Base-by-base conservation (phyloP, 495 filamentous ascomycete species). In the Oidiodendron maius region DNA sequence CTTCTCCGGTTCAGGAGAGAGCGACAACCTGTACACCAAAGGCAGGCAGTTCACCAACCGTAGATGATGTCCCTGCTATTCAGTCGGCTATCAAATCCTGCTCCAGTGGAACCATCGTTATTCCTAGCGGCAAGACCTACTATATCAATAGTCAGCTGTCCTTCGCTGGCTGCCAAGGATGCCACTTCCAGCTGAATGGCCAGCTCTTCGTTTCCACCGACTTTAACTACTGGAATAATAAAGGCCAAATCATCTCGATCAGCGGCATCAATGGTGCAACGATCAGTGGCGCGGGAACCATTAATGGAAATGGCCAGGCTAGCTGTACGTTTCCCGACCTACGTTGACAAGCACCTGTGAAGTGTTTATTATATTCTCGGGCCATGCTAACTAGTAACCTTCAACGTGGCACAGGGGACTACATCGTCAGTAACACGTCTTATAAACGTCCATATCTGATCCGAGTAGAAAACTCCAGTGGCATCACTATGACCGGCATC, bases 271-370 rank as follows among this genome's bases (percentile, higher is more conserved):
- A 50, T 4, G 65, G 63, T 1, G 58, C 67, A 17, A 71, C 68
- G 9, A 6, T 66, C 4, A 68, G 69, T 0, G 71, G 71, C 2
- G 45, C 35, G 0, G 71, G 71, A 8, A 55, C 71, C 0, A 66
- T 74, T 42, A 67, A 74, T 52, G 71, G 71, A 0, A 71, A 72
- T 57, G 70, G 70, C 4, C 70, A 74, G 46, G 56, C 64, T 21
- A 59, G n/a, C n/a, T n/a, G n/a, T n/a, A n/a, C n/a, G n/a, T n/a
- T n/a, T n/a, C n/a, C n/a, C n/a, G n/a, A n/a, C n/a, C n/a, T n/a
- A n/a, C n/a, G n/a, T n/a, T n/a, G n/a, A n/a, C n/a, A n/a, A n/a
- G n/a, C n/a, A n/a, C n/a, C n/a, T n/a, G n/a, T n/a, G n/a, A n/a
- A n/a, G n/a, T n/a, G n/a, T n/a, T n/a, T n/a, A n/a, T n/a, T n/a